Evolutionary conservation across 2,329 filamentous ascomycete species (phyloP), one percentile per base, ranked within the genome.

Genomic region (Leptoxyphium fumago): DNA sequence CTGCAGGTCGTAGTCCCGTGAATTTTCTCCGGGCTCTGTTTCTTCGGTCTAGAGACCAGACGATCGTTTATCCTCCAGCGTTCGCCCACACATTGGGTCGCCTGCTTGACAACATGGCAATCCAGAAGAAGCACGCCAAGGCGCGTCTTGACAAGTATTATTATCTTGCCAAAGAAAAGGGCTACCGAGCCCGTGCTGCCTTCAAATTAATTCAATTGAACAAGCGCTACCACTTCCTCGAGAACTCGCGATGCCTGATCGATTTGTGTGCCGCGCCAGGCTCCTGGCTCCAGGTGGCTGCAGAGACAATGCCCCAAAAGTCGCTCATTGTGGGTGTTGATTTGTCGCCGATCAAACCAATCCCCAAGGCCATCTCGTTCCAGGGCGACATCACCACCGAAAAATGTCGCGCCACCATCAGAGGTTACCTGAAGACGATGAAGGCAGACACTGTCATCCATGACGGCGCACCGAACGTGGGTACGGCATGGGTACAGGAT

Each of bases 101-200:
- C 21, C 21, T 26, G 21, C 21, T n/a, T 4, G 8, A 29, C 46
- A 46, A 47, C 45, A 96, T 96, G 91, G 88, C 85, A 59, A 89
- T 96, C 59, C 86, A 96, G 62, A 95, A 96, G 75, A 96, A 96
- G 75, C 84, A 94, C 70, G 89, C 87, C 69, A 96, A 96, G 71
- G 89, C 89, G 66, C 88, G 89, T 77, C 74, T 95, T 59, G 91
- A 98, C 68, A 95, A 96, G 68, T 96, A 88, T 85, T 98, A 96
- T 69, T 89, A 88, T 63, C 80, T 96, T 58, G 91, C 91, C 49
- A 98, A 98, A 67, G 91, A 98, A 64, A 96, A 95, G 66, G 91
- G 91, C 50, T 98, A 95, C 62, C 76, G 91, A 58, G 89, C 91
- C 49, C 78, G 91, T 74, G 88, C 91, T 55, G 88, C 91, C 45